These are phyloP conservation scores for Coemansia aciculifera DNA, from an alignment of 192 early-diverging fungal genomes.

Conservation along the genomic window DNA sequence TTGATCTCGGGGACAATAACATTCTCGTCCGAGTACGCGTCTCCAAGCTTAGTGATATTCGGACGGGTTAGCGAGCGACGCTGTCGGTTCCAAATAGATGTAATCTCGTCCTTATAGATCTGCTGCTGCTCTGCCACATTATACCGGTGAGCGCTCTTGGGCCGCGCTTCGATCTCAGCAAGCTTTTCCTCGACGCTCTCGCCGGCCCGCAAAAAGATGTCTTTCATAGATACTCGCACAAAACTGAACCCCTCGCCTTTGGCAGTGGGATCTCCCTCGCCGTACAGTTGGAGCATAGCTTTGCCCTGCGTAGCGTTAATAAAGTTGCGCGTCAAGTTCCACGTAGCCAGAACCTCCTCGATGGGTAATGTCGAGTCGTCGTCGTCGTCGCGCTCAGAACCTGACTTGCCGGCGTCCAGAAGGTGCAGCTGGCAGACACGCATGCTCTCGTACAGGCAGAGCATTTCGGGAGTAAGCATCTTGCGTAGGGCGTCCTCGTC, in stretches of 20 bases:
- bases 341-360: slow-evolving; percentile 93
- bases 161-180: slow-evolving; percentile 77
- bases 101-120: slow-evolving; percentile 92
- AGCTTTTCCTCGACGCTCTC: slow-evolving; percentile 81
- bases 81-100: slow-evolving; percentile 92
- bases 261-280: slow-evolving; percentile 96
- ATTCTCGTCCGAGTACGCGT: slow-evolving; percentile 36
- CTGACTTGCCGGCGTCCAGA: slow-evolving; percentile 79
- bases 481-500: slow-evolving; percentile 89
- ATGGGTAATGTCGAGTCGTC: slow-evolving; percentile 74
- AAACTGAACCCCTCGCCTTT: slow-evolving; percentile 96
- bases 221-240: slow-evolving; percentile 96
- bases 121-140: slow-evolving; percentile 95
- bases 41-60: slow-evolving; percentile 10
- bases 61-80: slow-evolving; percentile 63
- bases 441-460: slow-evolving; percentile 95
- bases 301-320: slow-evolving; percentile 91
- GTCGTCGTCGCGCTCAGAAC: slow-evolving; percentile 68
- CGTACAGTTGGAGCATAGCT: slow-evolving; percentile 92
- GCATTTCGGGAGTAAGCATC: slow-evolving; percentile 90
- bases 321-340: slow-evolving; percentile 96
- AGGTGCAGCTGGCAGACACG: slow-evolving; percentile 89
- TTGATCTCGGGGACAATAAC: slow-evolving; percentile 50
- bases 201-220: slow-evolving; percentile 87
- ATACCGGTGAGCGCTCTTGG: slow-evolving; percentile 81